Base-by-base conservation (phyloP, 148 eudicot species). In the Simmondsia chinensis region DNA sequence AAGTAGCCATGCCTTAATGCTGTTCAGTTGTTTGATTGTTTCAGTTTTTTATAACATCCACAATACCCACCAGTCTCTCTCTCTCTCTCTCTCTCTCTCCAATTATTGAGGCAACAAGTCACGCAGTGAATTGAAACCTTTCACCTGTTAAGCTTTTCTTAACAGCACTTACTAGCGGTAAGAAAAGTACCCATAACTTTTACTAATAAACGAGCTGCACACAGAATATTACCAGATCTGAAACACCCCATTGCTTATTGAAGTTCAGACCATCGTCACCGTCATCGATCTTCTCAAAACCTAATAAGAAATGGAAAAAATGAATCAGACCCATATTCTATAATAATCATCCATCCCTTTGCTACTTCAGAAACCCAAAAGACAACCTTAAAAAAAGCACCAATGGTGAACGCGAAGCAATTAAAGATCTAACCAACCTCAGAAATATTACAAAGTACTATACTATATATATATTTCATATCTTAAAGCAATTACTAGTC, bases 101-200 rank as follows among this genome's bases (percentile, higher is more conserved):
- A 66, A 54, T 66, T 27, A 66, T 66, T 59, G 49, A 46, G 45
- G 44, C 55, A 57, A 65, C 33, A 33, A 38, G 39, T 43, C 34
- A 47, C 47, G 49, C 42, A 39, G 7, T 30, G 29, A 60, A 54
- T 46, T 45, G 60, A 65, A 13, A 39, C 54, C 44, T 59, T 59
- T 65, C 17, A 42, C 42, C 40, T 54, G 39, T 26, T 34, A 8
- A 16, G 45, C 26, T 40, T 56, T 40, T 25, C 32, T 38, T 26
- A 34, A 6, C 39, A 7, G 31, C 31, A 28, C 31, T 28, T 9
- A 22, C 14, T 39, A 23, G 30, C 46, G n/a, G n/a, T n/a, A 40
- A 41, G 25, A 23, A 35, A 50, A 30, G 30, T 10, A 22, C 20
- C 16, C 6, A 25, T 2, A 20, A 24, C 13, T 3, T 6, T 32